Evolutionary conservation across 2,329 filamentous ascomycete species (phyloP).

Genomic region (Diplodia mutila): DNA sequence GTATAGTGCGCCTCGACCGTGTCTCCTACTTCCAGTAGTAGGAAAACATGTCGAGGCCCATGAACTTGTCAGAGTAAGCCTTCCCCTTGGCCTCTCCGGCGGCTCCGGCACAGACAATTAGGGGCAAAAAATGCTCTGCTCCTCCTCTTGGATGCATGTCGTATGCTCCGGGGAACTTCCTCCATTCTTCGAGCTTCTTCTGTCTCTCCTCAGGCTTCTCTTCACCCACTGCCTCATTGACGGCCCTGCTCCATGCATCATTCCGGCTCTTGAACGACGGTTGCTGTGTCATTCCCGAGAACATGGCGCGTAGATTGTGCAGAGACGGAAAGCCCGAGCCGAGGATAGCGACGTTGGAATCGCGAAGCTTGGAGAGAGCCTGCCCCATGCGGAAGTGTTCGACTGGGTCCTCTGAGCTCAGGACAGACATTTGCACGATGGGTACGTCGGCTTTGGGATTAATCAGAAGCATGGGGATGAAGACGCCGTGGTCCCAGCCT

Average conservation of each 20-base stretch:
- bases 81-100: constrained; percentile 48
- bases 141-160: constrained; percentile 59
- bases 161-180: constrained; percentile 53
- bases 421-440: constrained; percentile 62
- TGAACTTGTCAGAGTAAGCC: constrained; percentile 55
- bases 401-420: constrained; percentile 55
- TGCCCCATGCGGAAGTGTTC: constrained; percentile 58
- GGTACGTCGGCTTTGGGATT: constrained; percentile 57
- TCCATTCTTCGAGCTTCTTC: constrained; percentile 52
- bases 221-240: constrained; percentile 49
- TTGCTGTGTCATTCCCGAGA: constrained; percentile 35
- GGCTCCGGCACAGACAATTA: constrained; percentile 61
- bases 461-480: constrained; percentile 61
- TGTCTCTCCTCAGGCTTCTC: constrained; percentile 43
- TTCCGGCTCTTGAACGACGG: constrained; percentile 39
- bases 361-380: constrained; percentile 56
- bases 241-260: constrained; percentile 52
- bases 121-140: constrained; percentile 63
- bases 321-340: constrained; percentile 65
- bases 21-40: constrained; percentile 56
- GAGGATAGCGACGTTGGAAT: constrained; percentile 60
- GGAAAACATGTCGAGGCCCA: constrained; percentile 57
- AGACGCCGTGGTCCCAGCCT: constrained; percentile 66
- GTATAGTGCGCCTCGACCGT: background rate
- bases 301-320: constrained; percentile 59